Percentiles rank a stretch among this genome's conserved stretches.
phyloP scores from a whole-genome alignment of 2,329 filamentous ascomycete genomes.

The Apiospora koreana region DNA sequence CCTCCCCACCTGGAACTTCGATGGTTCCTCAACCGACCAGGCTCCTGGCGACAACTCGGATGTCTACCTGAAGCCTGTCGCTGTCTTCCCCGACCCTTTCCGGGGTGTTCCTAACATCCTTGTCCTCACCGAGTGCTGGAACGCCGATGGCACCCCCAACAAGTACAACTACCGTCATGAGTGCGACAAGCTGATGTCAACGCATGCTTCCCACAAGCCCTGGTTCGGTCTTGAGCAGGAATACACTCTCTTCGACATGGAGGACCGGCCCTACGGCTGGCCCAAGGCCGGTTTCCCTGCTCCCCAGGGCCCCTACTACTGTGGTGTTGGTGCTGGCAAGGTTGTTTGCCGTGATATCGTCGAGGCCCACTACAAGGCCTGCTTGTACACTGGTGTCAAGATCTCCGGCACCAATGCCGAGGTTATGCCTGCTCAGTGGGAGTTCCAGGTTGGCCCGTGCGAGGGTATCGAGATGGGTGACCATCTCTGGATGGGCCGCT shows the following conservation, averaged over 20 bases:
- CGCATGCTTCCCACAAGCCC: constrained; percentile 77
- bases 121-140: constrained; percentile 93
- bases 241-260: constrained; percentile 87
- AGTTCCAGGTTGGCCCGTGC: constrained; percentile 95
- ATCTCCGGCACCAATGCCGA: constrained; percentile 99
- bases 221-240: constrained; percentile 99
- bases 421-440: constrained; percentile 98
- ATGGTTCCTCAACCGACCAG: constrained; percentile 87
- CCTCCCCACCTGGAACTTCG: constrained; percentile 58
- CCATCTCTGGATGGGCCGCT: constrained; percentile 91
- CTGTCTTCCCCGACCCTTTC: constrained; percentile 91
- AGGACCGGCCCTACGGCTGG: constrained; percentile 92
- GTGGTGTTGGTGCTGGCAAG: constrained; percentile 95
- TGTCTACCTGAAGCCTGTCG: constrained; percentile 90
- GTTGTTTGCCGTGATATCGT: constrained; percentile 97
- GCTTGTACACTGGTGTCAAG: constrained; percentile 83
- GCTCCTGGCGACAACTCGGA: constrained; percentile 95
- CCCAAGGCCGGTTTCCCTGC: constrained; percentile 75
- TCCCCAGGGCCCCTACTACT: constrained; percentile 95
- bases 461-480: constrained; percentile 89
- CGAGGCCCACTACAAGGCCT: constrained; percentile 87
- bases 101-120: constrained; percentile 87
- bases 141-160: constrained; percentile 91
- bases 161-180: constrained; percentile 98
- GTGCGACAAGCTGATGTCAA: constrained; percentile 84